These are phyloP conservation scores for Escovopsis sp. DNA, from an alignment of 2,329 filamentous ascomycete genomes.

Conservation along the genomic window DNA sequence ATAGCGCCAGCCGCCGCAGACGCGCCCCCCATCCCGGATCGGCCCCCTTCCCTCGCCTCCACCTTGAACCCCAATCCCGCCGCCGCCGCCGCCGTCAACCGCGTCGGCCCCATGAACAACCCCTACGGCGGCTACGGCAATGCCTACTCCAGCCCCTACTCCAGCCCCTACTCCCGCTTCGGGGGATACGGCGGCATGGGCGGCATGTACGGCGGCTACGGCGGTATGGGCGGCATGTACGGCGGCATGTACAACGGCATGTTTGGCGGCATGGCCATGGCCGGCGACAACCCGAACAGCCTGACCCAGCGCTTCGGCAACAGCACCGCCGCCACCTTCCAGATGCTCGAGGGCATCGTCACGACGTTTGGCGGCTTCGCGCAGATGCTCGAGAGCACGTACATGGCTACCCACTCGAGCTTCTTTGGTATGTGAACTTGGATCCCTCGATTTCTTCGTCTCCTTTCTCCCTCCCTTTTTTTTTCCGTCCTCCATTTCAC, in stretches of 20 bases:
- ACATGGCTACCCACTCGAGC: conserved; percentile 97
- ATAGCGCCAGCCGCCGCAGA: conserved; percentile 16
- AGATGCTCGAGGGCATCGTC: conserved; percentile 95
- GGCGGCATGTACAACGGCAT: conserved; percentile 21
- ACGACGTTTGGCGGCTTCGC: conserved; percentile 94
- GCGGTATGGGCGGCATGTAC: conserved; percentile 22
- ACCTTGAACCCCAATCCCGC: conserved; percentile 80
- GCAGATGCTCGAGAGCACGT: conserved; percentile 98
- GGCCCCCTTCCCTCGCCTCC: conserved; percentile 61
- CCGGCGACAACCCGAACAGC: conserved; percentile 72
- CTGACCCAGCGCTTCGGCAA: conserved; percentile 91
- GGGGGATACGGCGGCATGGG: conserved; percentile 24
- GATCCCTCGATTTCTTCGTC: no score
- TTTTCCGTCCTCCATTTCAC: no score
- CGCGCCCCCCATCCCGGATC: conserved; percentile 60
- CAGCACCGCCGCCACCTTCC: conserved; percentile 90
- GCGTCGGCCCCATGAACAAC: conserved; percentile 23
- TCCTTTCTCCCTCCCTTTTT: no score
- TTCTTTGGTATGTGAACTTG: conserved; percentile 79
- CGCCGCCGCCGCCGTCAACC: conserved; percentile 44
- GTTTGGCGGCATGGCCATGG: conserved; percentile 28
- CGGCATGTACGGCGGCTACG: conserved; percentile 29
- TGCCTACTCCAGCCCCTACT: conserved; percentile 24
- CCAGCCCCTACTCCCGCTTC: conserved; percentile 30
- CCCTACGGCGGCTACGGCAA: conserved; percentile 29